Percentiles rank a stretch among this genome's conserved stretches.
Conservation (phyloP, 2,329 filamentous ascomycete species). For the Parastagonospora nodorum region DNA sequence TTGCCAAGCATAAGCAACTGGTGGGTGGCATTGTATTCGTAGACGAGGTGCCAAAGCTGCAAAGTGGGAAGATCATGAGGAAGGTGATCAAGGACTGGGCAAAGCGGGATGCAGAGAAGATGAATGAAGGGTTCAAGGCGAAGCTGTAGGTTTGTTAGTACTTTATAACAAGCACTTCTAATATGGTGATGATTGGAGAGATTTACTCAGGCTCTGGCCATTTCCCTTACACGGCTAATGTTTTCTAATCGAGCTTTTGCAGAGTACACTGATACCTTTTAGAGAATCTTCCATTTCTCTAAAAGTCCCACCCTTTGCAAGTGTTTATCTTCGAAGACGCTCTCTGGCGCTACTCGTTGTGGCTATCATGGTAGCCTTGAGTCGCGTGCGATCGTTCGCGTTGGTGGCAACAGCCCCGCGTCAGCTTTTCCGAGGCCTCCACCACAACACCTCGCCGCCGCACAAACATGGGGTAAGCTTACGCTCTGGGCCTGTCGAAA, state of each 20-base stretch:
- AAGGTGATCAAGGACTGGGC: conserved; percentile 63
- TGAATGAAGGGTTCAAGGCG: conserved; percentile 29
- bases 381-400: not conserved
- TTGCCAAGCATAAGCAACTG: conserved; percentile 60
- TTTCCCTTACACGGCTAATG: no score
- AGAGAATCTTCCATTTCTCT: no score
- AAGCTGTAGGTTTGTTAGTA: conserved; percentile 17
- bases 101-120: conserved; percentile 55
- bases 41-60: conserved; percentile 62
- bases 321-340: no score
- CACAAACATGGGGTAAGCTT: conserved; percentile 11
- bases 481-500: conserved; percentile 10
- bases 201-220: no score
- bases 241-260: no score
- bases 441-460: conserved; percentile 16
- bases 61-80: conserved; percentile 63
- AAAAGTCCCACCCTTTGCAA: no score
- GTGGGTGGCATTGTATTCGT: conserved; percentile 60
- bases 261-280: no score
- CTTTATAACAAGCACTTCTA: no score
- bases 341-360: no score
- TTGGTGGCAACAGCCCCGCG: conserved; percentile 14
- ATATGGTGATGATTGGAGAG: no score
- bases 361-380: no score
- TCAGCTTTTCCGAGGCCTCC: conserved; percentile 26